Conservation (phyloP, 2,329 filamentous ascomycete genomes). For the Curvularia verruculosa region DNA sequence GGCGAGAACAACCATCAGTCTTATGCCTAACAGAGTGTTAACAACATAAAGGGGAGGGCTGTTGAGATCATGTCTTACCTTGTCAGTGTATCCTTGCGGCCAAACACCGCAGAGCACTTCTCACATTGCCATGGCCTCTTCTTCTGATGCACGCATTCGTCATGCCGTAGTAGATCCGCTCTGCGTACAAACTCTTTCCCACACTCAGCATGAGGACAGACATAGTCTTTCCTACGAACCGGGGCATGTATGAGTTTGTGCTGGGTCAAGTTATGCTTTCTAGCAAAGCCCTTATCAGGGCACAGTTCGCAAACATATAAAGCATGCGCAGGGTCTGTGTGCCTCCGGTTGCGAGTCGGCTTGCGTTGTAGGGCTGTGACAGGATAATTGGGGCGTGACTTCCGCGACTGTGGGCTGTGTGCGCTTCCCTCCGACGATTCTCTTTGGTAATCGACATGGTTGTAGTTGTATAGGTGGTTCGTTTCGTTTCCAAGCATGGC, state of each 20-base stretch:
- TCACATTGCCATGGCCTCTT: slow-evolving; percentile 72
- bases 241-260: slow-evolving; percentile 86
- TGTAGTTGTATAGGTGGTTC: slow-evolving; percentile 20
- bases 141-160: slow-evolving; percentile 73
- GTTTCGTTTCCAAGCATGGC: slow-evolving; percentile 30
- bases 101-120: slow-evolving; percentile 73
- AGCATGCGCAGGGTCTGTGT: slow-evolving; percentile 40
- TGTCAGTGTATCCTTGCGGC: slow-evolving; percentile 80
- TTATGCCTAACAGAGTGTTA: slow-evolving; percentile 65
- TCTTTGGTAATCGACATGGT: slow-evolving; percentile 15
- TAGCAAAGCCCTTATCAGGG: slow-evolving; percentile 73
- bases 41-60: slow-evolving; percentile 4
- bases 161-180: slow-evolving; percentile 71
- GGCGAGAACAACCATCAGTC: slow-evolving; percentile 75
- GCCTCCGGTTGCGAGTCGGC: slow-evolving; percentile 22
- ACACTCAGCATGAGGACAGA: slow-evolving; percentile 70
- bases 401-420: slow-evolving; percentile 21
- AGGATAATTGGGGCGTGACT: slow-evolving; percentile 4
- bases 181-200: slow-evolving; percentile 79
- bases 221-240: slow-evolving; percentile 71
- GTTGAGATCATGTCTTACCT: too few relatives aligned
- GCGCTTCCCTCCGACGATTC: slow-evolving; percentile 19
- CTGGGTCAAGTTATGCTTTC: slow-evolving; percentile 85
- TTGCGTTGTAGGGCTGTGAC: slow-evolving; percentile 12
- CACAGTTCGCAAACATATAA: slow-evolving; percentile 73